Evolutionary conservation across 1,284 basidiomycete species (phyloP), one percentile per base, ranked within the genome.

Genomic region (Serendipita sp.): DNA sequence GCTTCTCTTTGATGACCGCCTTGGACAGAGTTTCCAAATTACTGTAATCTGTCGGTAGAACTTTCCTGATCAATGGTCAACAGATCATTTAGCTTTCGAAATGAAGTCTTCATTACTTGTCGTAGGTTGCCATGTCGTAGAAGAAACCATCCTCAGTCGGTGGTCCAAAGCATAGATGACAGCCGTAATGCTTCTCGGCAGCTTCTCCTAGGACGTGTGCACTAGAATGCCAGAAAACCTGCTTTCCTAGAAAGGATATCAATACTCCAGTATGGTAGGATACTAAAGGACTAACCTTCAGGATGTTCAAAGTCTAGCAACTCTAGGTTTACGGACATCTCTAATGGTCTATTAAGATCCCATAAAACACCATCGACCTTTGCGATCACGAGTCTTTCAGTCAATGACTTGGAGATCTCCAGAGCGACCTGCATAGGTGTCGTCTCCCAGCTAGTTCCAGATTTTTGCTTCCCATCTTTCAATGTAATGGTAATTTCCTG

Each of bases 161-260:
- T 22, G 96, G 96, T 13, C 96, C 96, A 68, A 98, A 87, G 72
- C 95, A 97, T 17, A 99, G 80, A 76, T 97, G 93, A 74, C 94
- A 97, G 49, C 95, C 95, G 73, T 98, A 97, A 74, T 96, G 93
- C 65, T 91, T 83, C 74, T 99, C 96, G 50, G 93, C 86, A 53
- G 96, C 91, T 76, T 99, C 96, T 61, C 96, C 96, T n/a, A 99
- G 81, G 63, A 99, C 93, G 75, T 99, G 96, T 0, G 96, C 96
- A 10, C 94, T 98, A 29, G 95, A 98, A 73, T 99, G 96, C 96
- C 96, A 99, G 78, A 99, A 99, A 41, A 99, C 96, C 69, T 87
- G 87, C 73, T 95, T 92, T 63, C 92, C 88, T 89, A 68, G 13
- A n/a, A n/a, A 35, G 22, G 0, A 3, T 17, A 42, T 60, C 1